Base-by-base conservation (phyloP, 1,139 yeast species). In the Yamadazyma sp. region DNA sequence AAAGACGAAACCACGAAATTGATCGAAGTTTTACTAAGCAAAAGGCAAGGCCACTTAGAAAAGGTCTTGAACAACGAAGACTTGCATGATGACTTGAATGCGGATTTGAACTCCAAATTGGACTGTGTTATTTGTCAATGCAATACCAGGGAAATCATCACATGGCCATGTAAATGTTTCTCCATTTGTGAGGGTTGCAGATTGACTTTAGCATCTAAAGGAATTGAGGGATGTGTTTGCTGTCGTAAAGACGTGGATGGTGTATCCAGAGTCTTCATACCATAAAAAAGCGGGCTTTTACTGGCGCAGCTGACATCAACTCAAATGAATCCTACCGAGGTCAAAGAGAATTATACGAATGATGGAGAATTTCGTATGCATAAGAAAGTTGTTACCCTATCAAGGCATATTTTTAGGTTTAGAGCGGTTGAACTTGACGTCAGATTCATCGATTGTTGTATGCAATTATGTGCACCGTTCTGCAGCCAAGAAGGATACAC, bases 131-230 rank as follows among this genome's bases (percentile, higher is more conserved):
- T 89, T 2, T 89, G 97, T 57, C 94, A 86, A 49, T 71, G 73
- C 9, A 78, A 83, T 41, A 75, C 80, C 7, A 72, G 97, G 48
- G 87, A 84, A 45, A 77, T 89, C 30, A 81, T 89, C 12, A 68
- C 92, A 2, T 89, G 97, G 97, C 97, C 97, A 1, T 89, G 97
- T 57, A 77, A 81, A 50, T 89, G 97, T 58, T 78, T 89, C 46
- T 89, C 96, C 0, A 70, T 89, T 7, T 89, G 97, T 59, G 96
- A 88, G 46, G 74, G 78, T 12, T 89, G 97, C 54, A 71, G 97
- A 17, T 65, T 82, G 22, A 77, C 86, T n/a, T 67, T 89, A 40
- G 90, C 88, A 3, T 65, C 82, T 17, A 75, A 88, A 43, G 86
- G 86, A 11, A 82, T 84, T 52, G 80, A 78, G 41, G 84, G 85